Conservation (phyloP, 2,329 filamentous ascomycete species). For the Verruconis gallopava region DNA sequence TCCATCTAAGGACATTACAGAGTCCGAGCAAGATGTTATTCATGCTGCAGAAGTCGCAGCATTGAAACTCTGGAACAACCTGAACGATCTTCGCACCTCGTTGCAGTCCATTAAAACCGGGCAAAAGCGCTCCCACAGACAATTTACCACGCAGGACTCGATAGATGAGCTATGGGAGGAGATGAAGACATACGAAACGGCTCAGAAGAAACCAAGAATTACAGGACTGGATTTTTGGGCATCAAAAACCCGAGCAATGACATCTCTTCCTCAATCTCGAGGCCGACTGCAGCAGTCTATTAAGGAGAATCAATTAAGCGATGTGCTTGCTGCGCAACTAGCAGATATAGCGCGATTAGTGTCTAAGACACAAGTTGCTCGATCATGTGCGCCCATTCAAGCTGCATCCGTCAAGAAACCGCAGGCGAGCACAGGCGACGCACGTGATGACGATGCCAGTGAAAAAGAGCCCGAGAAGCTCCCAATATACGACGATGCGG, state of each 20-base stretch:
- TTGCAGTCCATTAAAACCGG: conserved; percentile 41
- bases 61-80: conserved; percentile 69
- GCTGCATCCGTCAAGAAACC: conserved; percentile 41
- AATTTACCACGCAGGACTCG: conserved; percentile 42
- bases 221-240: conserved; percentile 84
- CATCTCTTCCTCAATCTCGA: conserved; percentile 40
- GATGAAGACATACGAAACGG: conserved; percentile 53
- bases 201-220: conserved; percentile 48
- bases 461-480: no score
- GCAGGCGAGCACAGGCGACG: conserved; percentile 28
- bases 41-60: conserved; percentile 76
- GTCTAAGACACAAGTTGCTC: conserved; percentile 55
- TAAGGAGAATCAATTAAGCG: conserved; percentile 49
- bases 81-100: conserved; percentile 55
- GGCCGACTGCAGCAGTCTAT: conserved; percentile 46
- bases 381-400: conserved; percentile 65
- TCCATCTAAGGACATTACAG: conserved; percentile 19
- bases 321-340: conserved; percentile 56
- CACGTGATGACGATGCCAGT: conserved; percentile 11
- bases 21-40: conserved; percentile 37
- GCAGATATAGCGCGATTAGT: conserved; percentile 52
- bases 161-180: conserved; percentile 58
- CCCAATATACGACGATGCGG: conserved; percentile 76
- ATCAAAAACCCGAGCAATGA: conserved; percentile 54
- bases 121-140: conserved; percentile 45